Evolutionary conservation across 2,329 filamentous ascomycete genomes (phyloP), one percentile per base, ranked within the genome.

Genomic region (Botrytis galanthina): DNA sequence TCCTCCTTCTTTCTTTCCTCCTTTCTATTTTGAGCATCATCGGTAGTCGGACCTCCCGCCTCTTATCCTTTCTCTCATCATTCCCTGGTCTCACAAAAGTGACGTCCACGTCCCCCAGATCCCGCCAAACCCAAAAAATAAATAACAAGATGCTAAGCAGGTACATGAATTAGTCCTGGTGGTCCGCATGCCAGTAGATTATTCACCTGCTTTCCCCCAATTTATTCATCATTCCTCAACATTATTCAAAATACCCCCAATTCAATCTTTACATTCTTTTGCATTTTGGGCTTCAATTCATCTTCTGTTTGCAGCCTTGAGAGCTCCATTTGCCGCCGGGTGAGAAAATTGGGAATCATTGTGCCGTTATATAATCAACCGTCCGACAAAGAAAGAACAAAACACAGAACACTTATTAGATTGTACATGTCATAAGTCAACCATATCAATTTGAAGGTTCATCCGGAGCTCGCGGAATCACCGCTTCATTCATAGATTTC

Each of bases 381-480:
- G 14, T 35, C 10, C 22, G 29, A 51, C 63, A 72, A 67, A 61
- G 71, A 72, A 51, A 48, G 14, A 57, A 68, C 51, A 46, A 72
- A 42, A 42, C 35, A 22, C 48, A 54, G n/a, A 29, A 18, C 51
- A 14, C 51, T 54, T 18, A 16, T 39, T 42, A 57, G 35, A 57
- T 42, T 60, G 48, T 67, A 71, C 66, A 75, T 77, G 76, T 74
- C 72, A 74, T 69, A 66, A 54, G 62, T 59, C 74, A 57, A 54
- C 64, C 26, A 57, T 29, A 75, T 70, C 51, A 64, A 20, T 62
- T 67, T 46, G 63, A 73, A 60, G 54, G 39, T 32, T 57, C 61
- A 68, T 68, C 74, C 77, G 78, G 78, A 78, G 74, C 61, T 73
- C 48, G 75, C 79, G 78, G 77, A 75, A 63, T 72, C 54, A 32